Base-by-base conservation (phyloP, 306 rosid species). In the Begonia loranthoides region DNA sequence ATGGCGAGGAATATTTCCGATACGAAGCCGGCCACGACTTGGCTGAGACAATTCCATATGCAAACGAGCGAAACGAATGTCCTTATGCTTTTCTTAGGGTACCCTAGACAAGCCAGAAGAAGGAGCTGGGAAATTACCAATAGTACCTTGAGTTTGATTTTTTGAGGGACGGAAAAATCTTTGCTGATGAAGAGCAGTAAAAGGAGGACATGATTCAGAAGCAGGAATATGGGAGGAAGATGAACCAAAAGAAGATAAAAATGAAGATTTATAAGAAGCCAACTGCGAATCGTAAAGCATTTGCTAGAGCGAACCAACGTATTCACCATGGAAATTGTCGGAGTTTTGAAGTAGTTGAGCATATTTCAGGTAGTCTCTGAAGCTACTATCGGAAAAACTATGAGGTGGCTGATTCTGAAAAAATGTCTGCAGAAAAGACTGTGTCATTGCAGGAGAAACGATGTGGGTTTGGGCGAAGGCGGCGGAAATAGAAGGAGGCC, bases 181-280 rank as follows among this genome's bases (percentile, higher is more conserved):
- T 17, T 16, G 1, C 13, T 66, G 89, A 45, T 77, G 82, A 16
- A 60, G 81, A 49, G 82, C 54, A 63, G 69, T 68, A n/a, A 73
- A 71, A 79, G 71, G 84, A 47, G 97, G 93, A 68, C 53, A 17
- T 9, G 90, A 78, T 67, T 57, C 89, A 64, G 87, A 70, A 73
- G 84, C 59, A 1, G 66, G 22, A 21, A 61, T 48, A 40, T 64
- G 38, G 14, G 57, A 52, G 1, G 78, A 72, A 0, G 71, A 57
- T 11, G 74, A 51, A 69, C 51, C 51, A 67, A 64, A 36, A 9
- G 83, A 60, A 0, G 73, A 48, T 14, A 55, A 15, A 0, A 70
- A 24, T 2, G 86, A 57, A 7, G 87, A 69, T 22, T 70, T 82
- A 51, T 75, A 49, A 4, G 72, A 63, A n/a, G 55, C 59, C 71